Conservation (phyloP, 345 rosid species). For the Aurinia saxatilis region DNA sequence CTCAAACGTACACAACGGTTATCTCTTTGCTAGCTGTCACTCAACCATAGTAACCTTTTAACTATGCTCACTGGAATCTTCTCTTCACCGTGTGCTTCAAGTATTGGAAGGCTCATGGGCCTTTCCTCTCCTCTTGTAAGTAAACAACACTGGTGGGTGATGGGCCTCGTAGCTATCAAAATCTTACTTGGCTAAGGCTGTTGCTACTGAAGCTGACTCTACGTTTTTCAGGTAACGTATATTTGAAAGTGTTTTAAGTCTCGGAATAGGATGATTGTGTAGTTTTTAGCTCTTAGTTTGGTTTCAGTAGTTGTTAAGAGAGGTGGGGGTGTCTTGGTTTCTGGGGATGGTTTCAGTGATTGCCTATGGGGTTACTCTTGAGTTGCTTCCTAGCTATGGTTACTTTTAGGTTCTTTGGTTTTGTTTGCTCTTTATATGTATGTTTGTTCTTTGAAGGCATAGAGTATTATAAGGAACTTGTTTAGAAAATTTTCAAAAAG, state of each 20-base stretch:
- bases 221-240: slow-evolving; percentile 74
- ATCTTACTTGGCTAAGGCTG: slow-evolving; percentile 93
- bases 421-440: background rate
- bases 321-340: background rate
- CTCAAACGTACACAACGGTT: no score
- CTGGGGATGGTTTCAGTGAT: background rate
- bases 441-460: background rate
- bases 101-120: no score
- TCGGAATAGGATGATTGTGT: background rate
- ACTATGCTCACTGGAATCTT: no score
- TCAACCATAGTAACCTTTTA: no score
- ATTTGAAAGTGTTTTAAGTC: background rate
- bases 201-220: slow-evolving; percentile 93
- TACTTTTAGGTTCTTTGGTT: background rate
- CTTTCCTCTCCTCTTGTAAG: no score
- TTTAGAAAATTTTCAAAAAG: background rate
- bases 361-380: background rate
- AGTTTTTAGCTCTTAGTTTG: background rate
- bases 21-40: no score
- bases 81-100: no score
- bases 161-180: no score
- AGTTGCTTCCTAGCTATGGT: background rate
- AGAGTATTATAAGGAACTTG: no score
- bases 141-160: no score
- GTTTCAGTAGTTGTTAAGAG: background rate